Conservation (phyloP, 2,329 filamentous ascomycete species). For the Sporothrix mexicana region DNA sequence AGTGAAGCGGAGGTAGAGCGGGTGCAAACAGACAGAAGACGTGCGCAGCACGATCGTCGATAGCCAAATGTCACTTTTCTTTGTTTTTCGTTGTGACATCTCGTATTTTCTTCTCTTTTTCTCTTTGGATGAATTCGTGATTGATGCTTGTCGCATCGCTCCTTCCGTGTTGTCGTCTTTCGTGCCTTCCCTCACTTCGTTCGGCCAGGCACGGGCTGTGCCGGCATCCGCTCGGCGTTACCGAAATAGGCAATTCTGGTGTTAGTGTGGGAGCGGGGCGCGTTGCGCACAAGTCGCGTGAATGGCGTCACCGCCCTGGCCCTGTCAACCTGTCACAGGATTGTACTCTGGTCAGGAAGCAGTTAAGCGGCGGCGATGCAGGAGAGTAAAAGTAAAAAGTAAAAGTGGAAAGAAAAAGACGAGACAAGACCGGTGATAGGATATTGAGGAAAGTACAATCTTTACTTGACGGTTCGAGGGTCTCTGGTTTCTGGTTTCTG, state of each 20-base stretch:
- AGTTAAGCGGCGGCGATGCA: slow-evolving; percentile 20
- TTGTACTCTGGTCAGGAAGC: neutral
- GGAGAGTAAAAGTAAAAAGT: neutral
- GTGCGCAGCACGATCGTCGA: neutral
- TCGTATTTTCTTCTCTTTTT: neutral
- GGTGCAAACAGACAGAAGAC: neutral
- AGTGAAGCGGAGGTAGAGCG: neutral
- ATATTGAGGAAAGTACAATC: neutral
- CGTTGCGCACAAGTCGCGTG: slow-evolving; percentile 26
- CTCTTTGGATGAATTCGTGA: too few species aligned
- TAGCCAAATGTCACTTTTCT: slow-evolving; percentile 9
- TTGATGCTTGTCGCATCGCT: neutral
- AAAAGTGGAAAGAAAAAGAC: neutral
- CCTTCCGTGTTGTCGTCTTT: neutral
- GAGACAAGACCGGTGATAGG: neutral
- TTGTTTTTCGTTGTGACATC: too few species aligned
- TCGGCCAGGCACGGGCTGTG: neutral
- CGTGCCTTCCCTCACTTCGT: neutral
- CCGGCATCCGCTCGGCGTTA: slow-evolving; percentile 24
- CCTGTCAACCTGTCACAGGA: neutral
- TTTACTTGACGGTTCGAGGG: neutral
- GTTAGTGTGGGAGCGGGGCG: slow-evolving; percentile 25
- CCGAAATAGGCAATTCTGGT: slow-evolving; percentile 32
- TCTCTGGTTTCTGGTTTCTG: neutral
- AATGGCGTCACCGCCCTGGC: slow-evolving; percentile 30